Conservation (phyloP, 768 basidiomycete species). For the Boletus rubropictus region DNA sequence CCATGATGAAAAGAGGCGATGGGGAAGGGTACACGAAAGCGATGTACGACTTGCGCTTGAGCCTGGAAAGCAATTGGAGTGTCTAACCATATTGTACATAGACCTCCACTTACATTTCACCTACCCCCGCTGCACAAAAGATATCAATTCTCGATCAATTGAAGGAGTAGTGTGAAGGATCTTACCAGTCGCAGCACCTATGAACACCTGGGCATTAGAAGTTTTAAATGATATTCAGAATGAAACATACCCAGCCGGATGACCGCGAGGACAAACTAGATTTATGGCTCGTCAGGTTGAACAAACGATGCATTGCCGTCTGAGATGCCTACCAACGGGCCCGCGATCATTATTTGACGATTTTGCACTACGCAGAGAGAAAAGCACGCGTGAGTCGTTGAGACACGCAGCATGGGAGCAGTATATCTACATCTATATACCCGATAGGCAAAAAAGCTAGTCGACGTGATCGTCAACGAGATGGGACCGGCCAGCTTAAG, state of each 20-base stretch:
- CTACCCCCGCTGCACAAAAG: conserved; percentile 13
- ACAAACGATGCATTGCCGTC: background rate
- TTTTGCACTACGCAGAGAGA: conserved; percentile 10
- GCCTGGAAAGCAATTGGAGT: conserved; percentile 3
- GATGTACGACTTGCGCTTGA: conserved; percentile 7
- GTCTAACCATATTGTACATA: background rate
- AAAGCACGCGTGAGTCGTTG: background rate
- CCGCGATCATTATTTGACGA: conserved; percentile 9
- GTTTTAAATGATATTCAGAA: background rate
- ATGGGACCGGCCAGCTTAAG: too few relatives aligned
- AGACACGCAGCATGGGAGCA: background rate
- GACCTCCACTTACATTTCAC: conserved; percentile 15
- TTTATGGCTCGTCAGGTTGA: background rate
- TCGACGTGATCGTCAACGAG: background rate
- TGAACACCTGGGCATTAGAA: background rate
- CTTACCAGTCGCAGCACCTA: conserved; percentile 22
- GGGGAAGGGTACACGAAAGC: conserved; percentile 8
- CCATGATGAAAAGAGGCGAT: background rate
- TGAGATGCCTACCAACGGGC: conserved; percentile 10
- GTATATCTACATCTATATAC: conserved; percentile 18
- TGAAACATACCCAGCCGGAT: conserved; percentile 15
- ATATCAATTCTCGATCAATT: background rate
- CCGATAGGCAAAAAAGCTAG: conserved; percentile 23
- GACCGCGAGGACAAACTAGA: conserved; percentile 13
- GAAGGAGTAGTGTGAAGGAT: background rate